These are phyloP conservation scores for Taxawa tesnikishii DNA, from an alignment of 2,329 filamentous ascomycete genomes.

Conservation along the genomic window DNA sequence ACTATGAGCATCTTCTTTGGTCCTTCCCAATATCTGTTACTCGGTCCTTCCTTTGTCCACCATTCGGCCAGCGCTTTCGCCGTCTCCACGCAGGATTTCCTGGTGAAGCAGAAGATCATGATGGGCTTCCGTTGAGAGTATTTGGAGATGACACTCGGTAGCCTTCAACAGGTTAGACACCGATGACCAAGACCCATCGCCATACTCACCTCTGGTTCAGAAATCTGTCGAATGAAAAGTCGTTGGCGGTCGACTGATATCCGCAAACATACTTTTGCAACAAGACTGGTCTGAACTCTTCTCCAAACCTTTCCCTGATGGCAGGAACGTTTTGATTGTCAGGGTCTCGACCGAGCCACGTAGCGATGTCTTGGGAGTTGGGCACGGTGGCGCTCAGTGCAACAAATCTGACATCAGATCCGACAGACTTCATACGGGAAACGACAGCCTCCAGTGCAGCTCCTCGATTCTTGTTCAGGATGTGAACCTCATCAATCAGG, in stretches of 20 bases:
- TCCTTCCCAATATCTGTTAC: constrained; percentile 50
- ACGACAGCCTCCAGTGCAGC: constrained; percentile 75
- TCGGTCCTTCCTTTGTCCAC: constrained; percentile 42
- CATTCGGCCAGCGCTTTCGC: constrained; percentile 54
- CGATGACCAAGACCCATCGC: neutral
- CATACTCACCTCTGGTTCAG: constrained; percentile 45
- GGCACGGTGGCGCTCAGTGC: constrained; percentile 75
- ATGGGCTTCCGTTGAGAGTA: constrained; percentile 63
- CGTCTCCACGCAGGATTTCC: constrained; percentile 56
- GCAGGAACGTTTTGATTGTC: constrained; percentile 51
- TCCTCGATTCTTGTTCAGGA: constrained; percentile 66
- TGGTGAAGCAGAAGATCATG: constrained; percentile 72
- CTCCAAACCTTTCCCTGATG: constrained; percentile 56
- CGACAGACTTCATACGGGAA: constrained; percentile 74
- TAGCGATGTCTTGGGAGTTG: constrained; percentile 67
- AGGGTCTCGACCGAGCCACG: constrained; percentile 61
- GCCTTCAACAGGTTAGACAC: constrained; percentile 26
- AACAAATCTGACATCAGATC: constrained; percentile 63
- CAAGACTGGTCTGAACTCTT: constrained; percentile 68
- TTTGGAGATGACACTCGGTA: constrained; percentile 53
- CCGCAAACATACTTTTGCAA: constrained; percentile 68
- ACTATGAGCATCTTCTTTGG: constrained; percentile 42
- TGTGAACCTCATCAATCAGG: constrained; percentile 79
- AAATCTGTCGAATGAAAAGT: constrained; percentile 63
- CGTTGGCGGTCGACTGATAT: constrained; percentile 51